These are phyloP conservation scores for Diaporthe australafricana DNA, from an alignment of 2,329 filamentous ascomycete species.

Conservation along the genomic window DNA sequence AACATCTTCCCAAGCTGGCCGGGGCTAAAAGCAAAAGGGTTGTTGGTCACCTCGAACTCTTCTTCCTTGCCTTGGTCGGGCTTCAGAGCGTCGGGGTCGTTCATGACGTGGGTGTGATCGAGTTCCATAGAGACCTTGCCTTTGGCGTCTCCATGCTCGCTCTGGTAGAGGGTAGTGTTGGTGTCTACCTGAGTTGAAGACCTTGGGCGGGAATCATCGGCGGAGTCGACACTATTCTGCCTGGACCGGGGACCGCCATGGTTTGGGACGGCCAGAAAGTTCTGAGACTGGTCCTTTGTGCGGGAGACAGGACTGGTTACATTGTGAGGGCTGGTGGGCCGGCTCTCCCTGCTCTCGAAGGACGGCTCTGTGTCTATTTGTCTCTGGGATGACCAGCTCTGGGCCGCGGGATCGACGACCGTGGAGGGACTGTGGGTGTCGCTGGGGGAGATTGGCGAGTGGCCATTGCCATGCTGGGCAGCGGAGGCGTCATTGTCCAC, in stretches of 20 bases:
- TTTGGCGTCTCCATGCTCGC: slow-evolving; percentile 49
- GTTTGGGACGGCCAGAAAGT: slow-evolving; percentile 75
- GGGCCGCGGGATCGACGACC: slow-evolving; percentile 47
- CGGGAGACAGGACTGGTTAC: slow-evolving; percentile 69
- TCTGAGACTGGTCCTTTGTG: slow-evolving; percentile 56
- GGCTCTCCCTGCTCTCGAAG: slow-evolving; percentile 74
- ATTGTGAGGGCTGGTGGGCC: slow-evolving; percentile 79
- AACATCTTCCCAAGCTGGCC: slow-evolving; percentile 89
- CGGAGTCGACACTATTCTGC: slow-evolving; percentile 77
- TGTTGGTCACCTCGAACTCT: slow-evolving; percentile 81
- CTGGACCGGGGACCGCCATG: slow-evolving; percentile 63
- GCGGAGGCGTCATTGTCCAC: slow-evolving; percentile 44
- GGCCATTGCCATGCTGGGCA: slow-evolving; percentile 40
- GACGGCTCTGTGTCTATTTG: slow-evolving; percentile 68
- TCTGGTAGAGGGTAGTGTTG: slow-evolving; percentile 57
- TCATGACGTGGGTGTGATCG: slow-evolving; percentile 68
- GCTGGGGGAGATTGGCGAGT: slow-evolving; percentile 53
- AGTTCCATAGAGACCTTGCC: slow-evolving; percentile 48
- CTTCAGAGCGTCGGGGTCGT: slow-evolving; percentile 75
- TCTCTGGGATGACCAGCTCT: slow-evolving; percentile 45
- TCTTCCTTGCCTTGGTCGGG: slow-evolving; percentile 81
- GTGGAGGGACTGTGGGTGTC: slow-evolving; percentile 55
- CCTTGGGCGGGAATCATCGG: slow-evolving; percentile 68
- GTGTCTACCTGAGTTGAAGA: slow-evolving; percentile 73
- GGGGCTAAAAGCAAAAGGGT: slow-evolving; percentile 86